These are phyloP conservation scores for Bertia moriformis DNA, from an alignment of 2,329 filamentous ascomycete genomes.

Conservation along the genomic window DNA sequence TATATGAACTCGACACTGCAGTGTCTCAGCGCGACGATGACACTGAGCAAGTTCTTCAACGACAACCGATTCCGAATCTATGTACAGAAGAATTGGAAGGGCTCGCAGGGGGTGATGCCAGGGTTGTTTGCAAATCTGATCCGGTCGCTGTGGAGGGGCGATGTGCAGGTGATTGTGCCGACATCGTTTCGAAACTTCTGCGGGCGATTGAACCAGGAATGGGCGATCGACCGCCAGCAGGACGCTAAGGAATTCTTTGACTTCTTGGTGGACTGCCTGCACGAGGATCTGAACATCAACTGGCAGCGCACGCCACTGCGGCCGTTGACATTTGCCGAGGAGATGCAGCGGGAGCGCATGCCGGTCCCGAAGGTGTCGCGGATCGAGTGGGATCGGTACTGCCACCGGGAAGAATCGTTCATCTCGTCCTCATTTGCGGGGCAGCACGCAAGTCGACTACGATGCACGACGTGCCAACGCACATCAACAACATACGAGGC, in stretches of 20 bases:
- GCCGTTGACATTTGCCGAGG: slow-evolving; percentile 40
- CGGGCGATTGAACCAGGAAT: slow-evolving; percentile 41
- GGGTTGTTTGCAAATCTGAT: background rate
- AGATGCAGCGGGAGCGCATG: slow-evolving; percentile 42
- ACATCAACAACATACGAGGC: slow-evolving; percentile 53
- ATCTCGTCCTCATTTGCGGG: slow-evolving; percentile 48
- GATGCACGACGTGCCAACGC: slow-evolving; percentile 40
- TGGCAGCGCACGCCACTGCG: slow-evolving; percentile 41
- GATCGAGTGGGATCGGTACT: slow-evolving; percentile 48
- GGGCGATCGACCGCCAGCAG: slow-evolving; percentile 47
- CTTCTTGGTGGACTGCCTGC: slow-evolving; percentile 45
- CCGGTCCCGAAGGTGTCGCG: slow-evolving; percentile 40
- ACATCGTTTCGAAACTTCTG: slow-evolving; percentile 38
- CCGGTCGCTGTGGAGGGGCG: slow-evolving; percentile 29
- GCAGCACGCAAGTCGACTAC: slow-evolving; percentile 44
- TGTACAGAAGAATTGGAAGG: slow-evolving; percentile 52
- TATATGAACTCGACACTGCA: slow-evolving; percentile 59
- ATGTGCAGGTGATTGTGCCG: slow-evolving; percentile 30
- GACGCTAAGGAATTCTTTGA: slow-evolving; percentile 56
- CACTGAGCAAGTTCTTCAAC: slow-evolving; percentile 31
- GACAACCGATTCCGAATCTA: slow-evolving; percentile 37
- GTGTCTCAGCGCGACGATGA: slow-evolving; percentile 39
- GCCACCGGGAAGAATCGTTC: slow-evolving; percentile 42
- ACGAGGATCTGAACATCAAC: slow-evolving; percentile 48
- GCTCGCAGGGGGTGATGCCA: slow-evolving; percentile 18